Evolutionary conservation across 2,329 filamentous ascomycete species (phyloP).

Genomic region (Sclerotinia spermophila): DNA sequence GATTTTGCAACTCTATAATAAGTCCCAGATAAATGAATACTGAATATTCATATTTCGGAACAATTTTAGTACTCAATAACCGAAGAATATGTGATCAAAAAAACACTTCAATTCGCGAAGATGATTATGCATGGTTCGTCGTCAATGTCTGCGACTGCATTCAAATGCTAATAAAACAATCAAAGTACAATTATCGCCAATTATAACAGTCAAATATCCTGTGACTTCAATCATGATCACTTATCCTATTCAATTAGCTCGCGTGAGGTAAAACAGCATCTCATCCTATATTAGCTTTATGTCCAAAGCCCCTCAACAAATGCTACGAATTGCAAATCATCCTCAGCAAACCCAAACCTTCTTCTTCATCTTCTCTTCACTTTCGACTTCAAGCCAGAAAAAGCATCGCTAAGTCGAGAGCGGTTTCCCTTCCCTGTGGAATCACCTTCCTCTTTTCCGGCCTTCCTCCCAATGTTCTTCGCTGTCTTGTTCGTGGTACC

Average conservation of each 20-base stretch:
- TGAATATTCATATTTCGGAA: not conserved
- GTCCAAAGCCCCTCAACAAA: not conserved
- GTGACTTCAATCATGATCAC: too few species aligned
- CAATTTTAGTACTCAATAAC: not conserved
- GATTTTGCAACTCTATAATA: not conserved
- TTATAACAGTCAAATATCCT: not conserved
- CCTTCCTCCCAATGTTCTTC: not conserved
- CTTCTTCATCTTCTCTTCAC: not conserved
- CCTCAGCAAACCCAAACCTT: not conserved
- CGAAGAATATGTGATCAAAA: not conserved
- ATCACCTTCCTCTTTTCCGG: rapidly evolving
- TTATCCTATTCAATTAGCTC: not conserved
- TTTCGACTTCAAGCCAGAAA: not conserved
- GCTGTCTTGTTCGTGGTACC: not conserved
- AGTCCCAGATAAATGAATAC: not conserved
- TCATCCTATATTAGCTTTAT: too few species aligned
- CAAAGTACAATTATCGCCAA: not conserved
- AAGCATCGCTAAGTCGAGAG: not conserved
- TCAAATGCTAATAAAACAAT: not conserved
- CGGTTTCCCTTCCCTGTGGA: not conserved
- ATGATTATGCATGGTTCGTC: not conserved
- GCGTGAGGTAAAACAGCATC: not conserved
- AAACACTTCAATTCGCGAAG: too few species aligned
- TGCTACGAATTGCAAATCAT: not conserved
- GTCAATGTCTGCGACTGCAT: not conserved